These are phyloP conservation scores for Mortierella sp. DNA, from an alignment of 371 early-diverging fungal species.

Conservation along the genomic window DNA sequence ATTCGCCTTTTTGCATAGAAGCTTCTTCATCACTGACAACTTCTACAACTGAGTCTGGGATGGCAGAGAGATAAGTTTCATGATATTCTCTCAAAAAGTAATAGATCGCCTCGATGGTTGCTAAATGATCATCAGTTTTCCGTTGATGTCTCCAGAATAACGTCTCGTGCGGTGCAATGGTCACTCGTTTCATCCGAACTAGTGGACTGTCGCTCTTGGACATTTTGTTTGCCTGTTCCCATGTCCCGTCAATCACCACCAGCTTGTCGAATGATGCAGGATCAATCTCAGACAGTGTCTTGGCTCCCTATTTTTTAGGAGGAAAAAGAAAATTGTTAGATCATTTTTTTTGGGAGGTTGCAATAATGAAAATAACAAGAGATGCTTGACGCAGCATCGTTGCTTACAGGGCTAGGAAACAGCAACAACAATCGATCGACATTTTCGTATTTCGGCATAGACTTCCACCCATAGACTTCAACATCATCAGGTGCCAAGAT, in stretches of 20 bases:
- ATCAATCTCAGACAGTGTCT: conserved; percentile 72
- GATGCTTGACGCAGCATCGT: no score
- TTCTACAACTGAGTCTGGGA: conserved; percentile 4
- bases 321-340: background rate
- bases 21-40: background rate
- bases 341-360: background rate
- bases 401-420: conserved; percentile 87
- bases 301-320: conserved; percentile 74
- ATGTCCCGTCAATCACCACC: conserved; percentile 94
- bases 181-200: conserved; percentile 58
- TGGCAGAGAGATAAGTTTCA: conserved; percentile 41
- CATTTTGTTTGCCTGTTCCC: conserved; percentile 90
- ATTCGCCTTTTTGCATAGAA: background rate
- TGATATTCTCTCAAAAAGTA: conserved; percentile 86
- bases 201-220: conserved; percentile 61
- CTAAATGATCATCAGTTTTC: conserved; percentile 76
- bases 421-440: conserved; percentile 81
- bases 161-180: conserved; percentile 75
- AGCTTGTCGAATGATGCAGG: conserved; percentile 77
- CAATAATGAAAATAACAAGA: no score
- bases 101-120: conserved; percentile 97
- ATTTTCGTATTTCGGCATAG: conserved; percentile 70
- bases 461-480: conserved; percentile 67
- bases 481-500: conserved; percentile 82
- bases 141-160: conserved; percentile 94